Evolutionary conservation across 2,329 filamentous ascomycete genomes (phyloP).

Genomic region (Aphanocladium album): DNA sequence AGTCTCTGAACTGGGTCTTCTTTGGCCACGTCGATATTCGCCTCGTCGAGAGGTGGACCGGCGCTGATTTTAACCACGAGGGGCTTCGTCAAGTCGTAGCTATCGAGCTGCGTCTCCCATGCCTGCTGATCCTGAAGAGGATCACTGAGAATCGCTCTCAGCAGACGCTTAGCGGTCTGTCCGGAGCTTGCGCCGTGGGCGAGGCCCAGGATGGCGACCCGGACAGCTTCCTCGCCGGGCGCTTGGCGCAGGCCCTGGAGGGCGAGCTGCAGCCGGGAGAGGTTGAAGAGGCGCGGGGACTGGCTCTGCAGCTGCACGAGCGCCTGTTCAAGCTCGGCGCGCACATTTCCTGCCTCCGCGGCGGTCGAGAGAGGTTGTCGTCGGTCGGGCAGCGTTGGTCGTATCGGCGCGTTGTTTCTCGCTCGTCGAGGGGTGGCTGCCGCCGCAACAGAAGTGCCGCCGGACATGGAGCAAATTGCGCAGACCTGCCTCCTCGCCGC

Average conservation of each 20-base stretch:
- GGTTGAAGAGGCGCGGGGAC: slow-evolving; percentile 58
- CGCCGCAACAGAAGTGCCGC: background rate
- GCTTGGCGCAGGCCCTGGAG: slow-evolving; percentile 57
- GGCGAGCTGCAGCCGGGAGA: slow-evolving; percentile 67
- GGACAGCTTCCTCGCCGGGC: slow-evolving; percentile 52
- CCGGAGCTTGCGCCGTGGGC: slow-evolving; percentile 32
- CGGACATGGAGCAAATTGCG: slow-evolving; percentile 9
- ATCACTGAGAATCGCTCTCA: slow-evolving; percentile 66
- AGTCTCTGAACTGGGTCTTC: slow-evolving; percentile 50
- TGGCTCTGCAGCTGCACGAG: slow-evolving; percentile 57
- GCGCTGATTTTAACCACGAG: slow-evolving; percentile 55
- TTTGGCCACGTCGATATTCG: slow-evolving; percentile 26
- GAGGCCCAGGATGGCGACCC: slow-evolving; percentile 53
- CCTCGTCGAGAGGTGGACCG: slow-evolving; percentile 24
- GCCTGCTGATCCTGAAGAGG: slow-evolving; percentile 56
- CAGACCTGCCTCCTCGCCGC: slow-evolving; percentile 7
- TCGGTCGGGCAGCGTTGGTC: background rate
- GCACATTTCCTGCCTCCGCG: slow-evolving; percentile 26
- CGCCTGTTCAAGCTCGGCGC: slow-evolving; percentile 52
- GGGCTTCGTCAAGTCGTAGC: slow-evolving; percentile 47
- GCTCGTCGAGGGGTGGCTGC: background rate
- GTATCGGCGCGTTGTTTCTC: slow-evolving; percentile 7
- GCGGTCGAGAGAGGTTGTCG: slow-evolving; percentile 19
- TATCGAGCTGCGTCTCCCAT: slow-evolving; percentile 62
- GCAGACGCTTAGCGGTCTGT: slow-evolving; percentile 56